phyloP scores from a whole-genome alignment of 192 early-diverging fungal genomes.

The Backusella australiensis region DNA sequence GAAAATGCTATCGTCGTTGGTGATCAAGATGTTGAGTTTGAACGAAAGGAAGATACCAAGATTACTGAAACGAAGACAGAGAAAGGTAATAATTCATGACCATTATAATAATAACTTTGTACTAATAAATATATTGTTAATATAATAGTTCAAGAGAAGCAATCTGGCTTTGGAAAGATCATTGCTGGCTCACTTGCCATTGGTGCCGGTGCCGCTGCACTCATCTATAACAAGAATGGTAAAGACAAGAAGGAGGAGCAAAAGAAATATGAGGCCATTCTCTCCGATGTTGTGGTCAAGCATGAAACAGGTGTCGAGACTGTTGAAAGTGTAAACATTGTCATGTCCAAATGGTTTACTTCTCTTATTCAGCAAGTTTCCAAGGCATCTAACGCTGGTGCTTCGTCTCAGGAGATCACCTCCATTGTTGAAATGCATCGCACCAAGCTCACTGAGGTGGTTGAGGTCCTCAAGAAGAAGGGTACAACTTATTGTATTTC shows the following conservation, averaged over 20 bases:
- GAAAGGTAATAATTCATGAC: not conserved
- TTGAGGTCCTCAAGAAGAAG: constrained; percentile 9
- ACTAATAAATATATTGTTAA: not conserved
- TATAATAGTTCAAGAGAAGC: not conserved
- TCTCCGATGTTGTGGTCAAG: not conserved
- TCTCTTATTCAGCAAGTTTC: not conserved
- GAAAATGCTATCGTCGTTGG: not conserved
- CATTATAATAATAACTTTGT: not conserved
- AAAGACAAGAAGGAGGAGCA: not conserved
- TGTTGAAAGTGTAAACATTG: constrained; percentile 4
- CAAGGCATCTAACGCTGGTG: not conserved
- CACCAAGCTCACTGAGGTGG: constrained; percentile 8
- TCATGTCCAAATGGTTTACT: constrained; percentile 13
- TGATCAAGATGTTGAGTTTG: constrained; percentile 3
- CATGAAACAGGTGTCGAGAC: not conserved
- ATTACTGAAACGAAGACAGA: not conserved
- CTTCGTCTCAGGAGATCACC: not conserved
- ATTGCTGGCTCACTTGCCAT: not conserved
- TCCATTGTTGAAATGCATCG: not conserved
- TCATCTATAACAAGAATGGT: not conserved
- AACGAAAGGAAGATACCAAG: not conserved
- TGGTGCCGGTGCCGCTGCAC: not conserved
- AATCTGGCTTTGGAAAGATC: not conserved
- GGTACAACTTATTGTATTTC: not conserved
- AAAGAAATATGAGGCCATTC: not conserved